phyloP scores from a whole-genome alignment of 1,139 yeast genomes.

The Candida mesenterica region DNA sequence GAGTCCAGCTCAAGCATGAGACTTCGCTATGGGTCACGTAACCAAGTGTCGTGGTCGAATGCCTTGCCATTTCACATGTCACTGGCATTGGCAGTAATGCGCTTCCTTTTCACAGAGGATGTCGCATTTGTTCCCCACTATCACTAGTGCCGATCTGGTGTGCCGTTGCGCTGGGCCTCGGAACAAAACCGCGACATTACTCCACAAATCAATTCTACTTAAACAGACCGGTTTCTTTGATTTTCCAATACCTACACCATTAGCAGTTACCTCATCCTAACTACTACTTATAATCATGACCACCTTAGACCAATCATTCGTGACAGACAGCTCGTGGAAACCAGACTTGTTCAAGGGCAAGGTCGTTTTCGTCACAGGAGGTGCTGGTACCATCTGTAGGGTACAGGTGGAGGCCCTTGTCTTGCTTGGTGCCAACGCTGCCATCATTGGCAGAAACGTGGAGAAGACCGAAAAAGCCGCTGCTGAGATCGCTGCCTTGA shows the following conservation, averaged over 20 bases:
- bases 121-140: neutral
- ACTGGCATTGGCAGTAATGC: too few relatives aligned
- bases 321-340: conserved; percentile 39
- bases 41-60: too few relatives aligned
- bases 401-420: conserved; percentile 84
- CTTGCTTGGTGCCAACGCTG: conserved; percentile 79
- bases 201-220: neutral
- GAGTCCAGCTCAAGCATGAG: too few relatives aligned
- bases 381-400: conserved; percentile 89
- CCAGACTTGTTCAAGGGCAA: conserved; percentile 72
- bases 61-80: too few relatives aligned
- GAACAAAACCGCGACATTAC: neutral
- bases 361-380: conserved; percentile 90
- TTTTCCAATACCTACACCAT: too few relatives aligned
- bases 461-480: conserved; percentile 68
- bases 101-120: too few relatives aligned
- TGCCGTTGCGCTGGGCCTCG: too few relatives aligned
- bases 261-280: too few relatives aligned
- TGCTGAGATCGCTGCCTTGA: conserved; percentile 53
- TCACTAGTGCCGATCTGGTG: neutral
- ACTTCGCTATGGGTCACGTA: too few relatives aligned
- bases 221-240: neutral
- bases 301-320: conserved; percentile 29
- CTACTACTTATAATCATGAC: too few relatives aligned
- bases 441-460: conserved; percentile 74